A percentile compares a stretch with the other conserved stretches of the same genome.
Evolutionary conservation across 192 early-diverging fungal genomes (phyloP).

Genomic region (Rhizophagus sp.): DNA sequence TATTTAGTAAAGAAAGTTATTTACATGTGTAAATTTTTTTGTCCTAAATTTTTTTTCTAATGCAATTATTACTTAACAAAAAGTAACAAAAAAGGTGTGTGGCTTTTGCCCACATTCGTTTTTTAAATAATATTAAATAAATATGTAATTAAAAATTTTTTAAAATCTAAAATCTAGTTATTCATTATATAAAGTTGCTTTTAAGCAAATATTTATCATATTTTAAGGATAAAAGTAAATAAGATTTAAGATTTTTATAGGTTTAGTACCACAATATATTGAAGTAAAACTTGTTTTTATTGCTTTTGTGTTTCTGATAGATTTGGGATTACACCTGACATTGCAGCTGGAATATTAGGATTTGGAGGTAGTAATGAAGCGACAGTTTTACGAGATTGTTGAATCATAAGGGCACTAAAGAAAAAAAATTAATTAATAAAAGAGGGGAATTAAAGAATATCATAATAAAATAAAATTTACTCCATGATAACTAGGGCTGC

Average conservation of each 20-base stretch:
- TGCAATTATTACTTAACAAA: not conserved
- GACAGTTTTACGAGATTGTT: slow-evolving; percentile 60
- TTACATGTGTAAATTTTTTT: not conserved
- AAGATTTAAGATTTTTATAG: too few relatives aligned
- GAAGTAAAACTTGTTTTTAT: not conserved
- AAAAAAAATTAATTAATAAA: slow-evolving; percentile 2
- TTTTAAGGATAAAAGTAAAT: too few relatives aligned
- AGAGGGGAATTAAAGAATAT: not conserved
- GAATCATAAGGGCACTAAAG: slow-evolving; percentile 53
- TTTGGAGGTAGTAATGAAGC: slow-evolving; percentile 51
- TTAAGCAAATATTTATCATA: too few relatives aligned
- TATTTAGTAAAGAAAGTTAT: not conserved
- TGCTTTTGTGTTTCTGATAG: not conserved
- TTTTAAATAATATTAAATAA: not conserved
- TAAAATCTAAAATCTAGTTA: too few relatives aligned
- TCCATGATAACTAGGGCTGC: slow-evolving; percentile 93
- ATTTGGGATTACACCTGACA: slow-evolving; percentile 1
- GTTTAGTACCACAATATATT: too few relatives aligned
- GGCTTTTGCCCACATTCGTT: not conserved
- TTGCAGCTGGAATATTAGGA: slow-evolving; percentile 36
- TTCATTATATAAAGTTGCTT: too few relatives aligned
- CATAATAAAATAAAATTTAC: slow-evolving; percentile 37
- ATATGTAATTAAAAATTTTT: not conserved
- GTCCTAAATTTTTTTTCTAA: not conserved
- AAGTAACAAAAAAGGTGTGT: too few relatives aligned